Evolutionary conservation across 768 basidiomycete species (phyloP).

Genomic region (Psilocybe sp.): DNA sequence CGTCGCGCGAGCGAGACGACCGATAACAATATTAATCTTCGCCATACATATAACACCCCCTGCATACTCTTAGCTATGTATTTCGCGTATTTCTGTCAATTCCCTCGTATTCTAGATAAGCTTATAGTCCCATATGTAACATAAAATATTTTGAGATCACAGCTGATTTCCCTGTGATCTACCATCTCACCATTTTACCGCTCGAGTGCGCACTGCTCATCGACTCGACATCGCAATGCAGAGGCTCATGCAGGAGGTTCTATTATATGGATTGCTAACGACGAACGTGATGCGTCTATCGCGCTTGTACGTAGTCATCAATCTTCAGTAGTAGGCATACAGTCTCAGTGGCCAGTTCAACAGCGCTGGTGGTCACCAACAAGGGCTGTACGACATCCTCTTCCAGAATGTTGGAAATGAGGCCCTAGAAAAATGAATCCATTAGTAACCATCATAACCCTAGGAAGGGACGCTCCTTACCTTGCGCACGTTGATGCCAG

Average conservation of each 20-base stretch:
- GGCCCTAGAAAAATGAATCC: slow-evolving; percentile 77
- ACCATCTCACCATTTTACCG: too few species aligned
- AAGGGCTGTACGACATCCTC: slow-evolving; percentile 97
- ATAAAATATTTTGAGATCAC: slow-evolving; percentile 12
- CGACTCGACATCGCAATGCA: too few species aligned
- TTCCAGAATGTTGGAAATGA: slow-evolving; percentile 96
- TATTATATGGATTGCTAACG: not conserved
- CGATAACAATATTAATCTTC: slow-evolving; percentile 15
- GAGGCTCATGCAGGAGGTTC: not conserved
- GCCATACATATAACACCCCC: slow-evolving; percentile 11
- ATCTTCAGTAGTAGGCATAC: slow-evolving; percentile 96
- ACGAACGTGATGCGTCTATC: slow-evolving; percentile 29
- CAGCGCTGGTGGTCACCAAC: slow-evolving; percentile 90
- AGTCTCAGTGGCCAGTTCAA: slow-evolving; percentile 95
- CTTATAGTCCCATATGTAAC: slow-evolving; percentile 28
- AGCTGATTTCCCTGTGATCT: too few species aligned
- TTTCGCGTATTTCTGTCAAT: slow-evolving; percentile 4
- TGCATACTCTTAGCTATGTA: slow-evolving; percentile 1
- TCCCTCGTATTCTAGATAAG: slow-evolving; percentile 20
- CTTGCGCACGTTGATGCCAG: slow-evolving; percentile 98
- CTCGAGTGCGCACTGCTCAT: too few species aligned
- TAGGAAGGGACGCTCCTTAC: slow-evolving; percentile 40
- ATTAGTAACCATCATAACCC: too few species aligned
- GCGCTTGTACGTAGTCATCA: slow-evolving; percentile 86
- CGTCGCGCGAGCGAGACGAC: slow-evolving; percentile 17